Percentiles rank a stretch among this genome's conserved stretches.
Conservation (phyloP, 2,329 filamentous ascomycete species). For the Cryphonectria japonica region DNA sequence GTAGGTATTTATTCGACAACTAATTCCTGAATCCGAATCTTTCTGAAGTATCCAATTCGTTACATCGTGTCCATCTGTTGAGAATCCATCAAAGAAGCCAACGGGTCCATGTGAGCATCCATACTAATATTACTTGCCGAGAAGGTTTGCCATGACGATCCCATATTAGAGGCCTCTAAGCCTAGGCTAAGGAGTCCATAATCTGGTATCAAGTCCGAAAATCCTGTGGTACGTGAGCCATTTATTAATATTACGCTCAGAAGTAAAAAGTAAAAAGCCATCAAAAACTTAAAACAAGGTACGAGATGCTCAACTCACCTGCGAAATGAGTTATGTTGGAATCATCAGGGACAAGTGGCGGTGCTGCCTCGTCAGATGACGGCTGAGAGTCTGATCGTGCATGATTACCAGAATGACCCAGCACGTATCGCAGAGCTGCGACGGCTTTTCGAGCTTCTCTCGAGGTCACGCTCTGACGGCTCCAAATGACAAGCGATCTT, state of each 20-base stretch:
- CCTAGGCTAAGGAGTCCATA: not conserved
- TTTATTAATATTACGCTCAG: not conserved
- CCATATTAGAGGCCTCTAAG: not conserved
- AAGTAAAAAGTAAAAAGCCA: not conserved
- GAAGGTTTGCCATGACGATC: not conserved
- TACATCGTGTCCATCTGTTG: not conserved
- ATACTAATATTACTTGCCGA: not conserved
- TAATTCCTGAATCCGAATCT: not conserved
- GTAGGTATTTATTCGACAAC: not conserved
- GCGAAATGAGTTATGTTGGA: not conserved
- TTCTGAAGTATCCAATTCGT: no score
- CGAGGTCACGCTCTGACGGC: slow-evolving; percentile 23
- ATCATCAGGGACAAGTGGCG: not conserved
- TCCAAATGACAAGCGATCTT: slow-evolving; percentile 25
- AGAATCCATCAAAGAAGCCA: not conserved
- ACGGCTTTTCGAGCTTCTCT: slow-evolving; percentile 28
- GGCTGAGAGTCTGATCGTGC: not conserved
- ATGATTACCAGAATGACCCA: not conserved
- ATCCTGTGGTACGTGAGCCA: not conserved
- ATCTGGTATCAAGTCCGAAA: slow-evolving; percentile 8
- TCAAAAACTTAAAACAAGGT: not conserved
- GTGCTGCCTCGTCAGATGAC: no score
- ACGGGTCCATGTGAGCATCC: not conserved
- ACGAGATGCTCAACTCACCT: not conserved
- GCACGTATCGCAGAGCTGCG: slow-evolving; percentile 12